Evolutionary conservation across 371 early-diverging fungal genomes (phyloP).

Genomic region (Aphelidium insulamus): DNA sequence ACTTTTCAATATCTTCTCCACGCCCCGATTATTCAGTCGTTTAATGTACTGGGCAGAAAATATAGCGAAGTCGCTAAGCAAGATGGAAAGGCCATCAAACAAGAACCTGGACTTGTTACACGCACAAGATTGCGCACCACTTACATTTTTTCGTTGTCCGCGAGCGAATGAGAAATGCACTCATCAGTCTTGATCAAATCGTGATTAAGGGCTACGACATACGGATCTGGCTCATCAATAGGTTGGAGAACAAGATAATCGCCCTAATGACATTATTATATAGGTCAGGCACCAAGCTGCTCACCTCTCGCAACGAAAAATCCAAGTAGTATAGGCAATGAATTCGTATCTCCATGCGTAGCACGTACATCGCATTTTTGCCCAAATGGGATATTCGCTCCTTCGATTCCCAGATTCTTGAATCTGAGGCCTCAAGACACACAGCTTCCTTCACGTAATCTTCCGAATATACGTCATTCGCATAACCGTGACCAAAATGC

Average conservation of each 20-base stretch:
- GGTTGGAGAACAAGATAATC: conserved; percentile 47
- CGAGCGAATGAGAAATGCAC: conserved; percentile 32
- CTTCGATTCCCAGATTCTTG: too few species aligned
- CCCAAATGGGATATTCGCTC: too few species aligned
- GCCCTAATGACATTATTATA: conserved; percentile 14
- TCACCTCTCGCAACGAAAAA: conserved; percentile 69
- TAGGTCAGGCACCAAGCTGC: neutral
- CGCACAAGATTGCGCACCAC: neutral
- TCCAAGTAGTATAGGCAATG: conserved; percentile 74
- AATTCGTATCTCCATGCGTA: conserved; percentile 61
- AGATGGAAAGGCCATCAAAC: conserved; percentile 52
- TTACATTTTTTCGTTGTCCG: conserved; percentile 33
- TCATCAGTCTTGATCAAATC: conserved; percentile 56
- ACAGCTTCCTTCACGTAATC: too few species aligned
- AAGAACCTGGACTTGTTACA: conserved; percentile 24
- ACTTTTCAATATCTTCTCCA: conserved; percentile 54
- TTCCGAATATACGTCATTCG: conserved; percentile 50
- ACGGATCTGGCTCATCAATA: conserved; percentile 61
- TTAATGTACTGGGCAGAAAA: conserved; percentile 47
- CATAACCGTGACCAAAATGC: conserved; percentile 30
- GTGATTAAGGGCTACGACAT: conserved; percentile 49
- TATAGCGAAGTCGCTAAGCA: conserved; percentile 46
- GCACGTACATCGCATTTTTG: conserved; percentile 48
- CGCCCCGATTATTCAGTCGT: conserved; percentile 44
- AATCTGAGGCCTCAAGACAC: too few species aligned